A percentile compares a stretch with the other conserved stretches of the same genome.
These are phyloP conservation scores for Neurospora crassa DNA, from an alignment of 2,329 filamentous ascomycete genomes.

Conservation along the genomic window DNA sequence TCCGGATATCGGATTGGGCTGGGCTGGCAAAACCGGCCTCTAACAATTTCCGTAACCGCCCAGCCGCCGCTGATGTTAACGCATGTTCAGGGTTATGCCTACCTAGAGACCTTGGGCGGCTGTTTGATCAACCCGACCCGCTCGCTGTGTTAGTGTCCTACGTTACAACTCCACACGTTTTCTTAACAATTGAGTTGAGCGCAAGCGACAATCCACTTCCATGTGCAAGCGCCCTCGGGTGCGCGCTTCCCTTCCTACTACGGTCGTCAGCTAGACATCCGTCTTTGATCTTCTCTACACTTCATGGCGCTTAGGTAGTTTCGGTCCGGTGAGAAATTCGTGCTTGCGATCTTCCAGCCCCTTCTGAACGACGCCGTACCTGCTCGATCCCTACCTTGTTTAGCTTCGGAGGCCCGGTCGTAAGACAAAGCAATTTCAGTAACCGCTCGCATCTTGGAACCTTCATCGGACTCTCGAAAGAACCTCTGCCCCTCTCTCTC, in stretches of 20 bases:
- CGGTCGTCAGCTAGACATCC: not conserved
- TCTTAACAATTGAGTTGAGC: not conserved
- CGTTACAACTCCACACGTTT: not conserved
- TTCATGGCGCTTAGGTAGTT: not conserved
- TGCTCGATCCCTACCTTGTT: not conserved
- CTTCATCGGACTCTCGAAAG: not conserved
- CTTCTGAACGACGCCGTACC: not conserved
- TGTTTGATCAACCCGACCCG: not conserved
- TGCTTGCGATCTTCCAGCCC: not conserved
- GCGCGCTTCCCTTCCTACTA: conserved; percentile 6
- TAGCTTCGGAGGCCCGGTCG: conserved; percentile 1
- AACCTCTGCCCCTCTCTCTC: not conserved
- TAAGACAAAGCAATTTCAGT: conserved; percentile 12
- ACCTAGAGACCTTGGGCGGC: not conserved
- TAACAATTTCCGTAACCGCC: conserved; percentile 14
- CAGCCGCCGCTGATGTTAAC: not conserved
- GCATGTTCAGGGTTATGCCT: not conserved
- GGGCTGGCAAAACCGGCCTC: conserved; percentile 5
- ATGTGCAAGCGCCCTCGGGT: conserved; percentile 2
- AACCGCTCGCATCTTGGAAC: conserved; percentile 7
- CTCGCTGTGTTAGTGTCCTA: not conserved
- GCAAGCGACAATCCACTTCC: not conserved
- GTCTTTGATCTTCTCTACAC: not conserved
- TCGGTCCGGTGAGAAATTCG: not conserved
- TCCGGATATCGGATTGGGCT: too few relatives aligned